phyloP scores from a whole-genome alignment of 441 rosid genomes.

The Lepidium campestre region DNA sequence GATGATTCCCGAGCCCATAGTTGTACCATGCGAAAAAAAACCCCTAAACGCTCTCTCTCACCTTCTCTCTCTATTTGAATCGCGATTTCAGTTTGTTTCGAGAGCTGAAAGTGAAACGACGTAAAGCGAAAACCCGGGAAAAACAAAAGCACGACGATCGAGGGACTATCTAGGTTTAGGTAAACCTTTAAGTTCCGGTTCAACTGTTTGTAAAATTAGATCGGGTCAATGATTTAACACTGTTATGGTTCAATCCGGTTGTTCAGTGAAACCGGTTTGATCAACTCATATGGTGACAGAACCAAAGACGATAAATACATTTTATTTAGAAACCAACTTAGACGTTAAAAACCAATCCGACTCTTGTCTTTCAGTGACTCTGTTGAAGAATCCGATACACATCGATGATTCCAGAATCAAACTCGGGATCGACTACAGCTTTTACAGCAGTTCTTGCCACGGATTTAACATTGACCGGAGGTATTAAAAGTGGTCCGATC shows the following conservation, averaged over 20 bases:
- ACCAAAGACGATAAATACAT: neutral
- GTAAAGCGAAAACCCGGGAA: slow-evolving; percentile 26
- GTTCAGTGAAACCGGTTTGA: neutral
- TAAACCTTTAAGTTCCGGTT: neutral
- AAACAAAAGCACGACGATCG: neutral
- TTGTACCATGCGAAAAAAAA: neutral
- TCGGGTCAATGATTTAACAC: neutral
- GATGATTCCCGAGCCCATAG: neutral
- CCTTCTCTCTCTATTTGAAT: neutral
- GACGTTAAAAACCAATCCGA: neutral
- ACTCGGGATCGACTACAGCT: slow-evolving; percentile 51
- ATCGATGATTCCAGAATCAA: slow-evolving; percentile 53
- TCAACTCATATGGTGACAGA: neutral
- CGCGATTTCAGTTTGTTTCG: neutral
- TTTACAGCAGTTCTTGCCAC: slow-evolving; percentile 60
- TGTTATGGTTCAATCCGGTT: neutral
- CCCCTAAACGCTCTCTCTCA: neutral
- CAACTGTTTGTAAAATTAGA: neutral
- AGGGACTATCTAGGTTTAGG: neutral
- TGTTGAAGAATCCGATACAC: slow-evolving; percentile 42
- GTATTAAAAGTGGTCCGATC: slow-evolving; percentile 54
- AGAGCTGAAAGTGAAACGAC: slow-evolving; percentile 1
- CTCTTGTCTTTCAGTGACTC: neutral
- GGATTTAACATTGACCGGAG: slow-evolving; percentile 58
- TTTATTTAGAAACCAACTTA: neutral